These are phyloP conservation scores for Pleurotus ostreatus DNA, from an alignment of 768 basidiomycete species.

Conservation along the genomic window DNA sequence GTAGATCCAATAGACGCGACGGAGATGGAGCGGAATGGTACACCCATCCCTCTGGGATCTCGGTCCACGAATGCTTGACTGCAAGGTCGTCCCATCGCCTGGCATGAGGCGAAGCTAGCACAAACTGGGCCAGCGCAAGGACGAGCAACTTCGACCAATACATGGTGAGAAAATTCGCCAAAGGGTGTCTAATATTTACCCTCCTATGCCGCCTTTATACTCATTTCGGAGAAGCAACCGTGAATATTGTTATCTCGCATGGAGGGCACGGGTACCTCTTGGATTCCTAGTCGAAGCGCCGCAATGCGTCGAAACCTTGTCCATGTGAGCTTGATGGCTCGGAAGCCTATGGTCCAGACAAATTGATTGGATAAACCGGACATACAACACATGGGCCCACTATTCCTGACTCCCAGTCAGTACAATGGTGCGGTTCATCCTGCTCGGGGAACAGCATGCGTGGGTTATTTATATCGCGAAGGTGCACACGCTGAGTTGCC, in stretches of 20 bases:
- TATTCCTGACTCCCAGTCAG: not conserved
- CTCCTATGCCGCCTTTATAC: not conserved
- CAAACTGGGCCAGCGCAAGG: slow-evolving; percentile 10
- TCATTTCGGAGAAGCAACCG: not conserved
- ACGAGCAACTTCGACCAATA: slow-evolving; percentile 6
- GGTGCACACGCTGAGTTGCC: not conserved
- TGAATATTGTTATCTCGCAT: not conserved
- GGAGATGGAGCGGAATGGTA: slow-evolving; percentile 38
- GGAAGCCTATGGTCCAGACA: not conserved
- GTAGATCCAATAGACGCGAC: slow-evolving; percentile 47
- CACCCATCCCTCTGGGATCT: slow-evolving; percentile 47
- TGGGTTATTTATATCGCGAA: not conserved
- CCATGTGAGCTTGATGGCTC: not conserved
- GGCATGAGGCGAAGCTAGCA: slow-evolving; percentile 8
- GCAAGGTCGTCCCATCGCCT: slow-evolving; percentile 12
- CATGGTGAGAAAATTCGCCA: not conserved
- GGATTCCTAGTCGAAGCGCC: not conserved
- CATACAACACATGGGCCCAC: not conserved
- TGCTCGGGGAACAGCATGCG: not conserved
- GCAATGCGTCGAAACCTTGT: too few relatives aligned
- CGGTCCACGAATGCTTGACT: slow-evolving; percentile 11
- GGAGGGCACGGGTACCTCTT: not conserved
- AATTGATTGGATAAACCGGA: not conserved
- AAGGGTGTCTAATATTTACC: not conserved
- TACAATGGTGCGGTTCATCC: not conserved